These are phyloP conservation scores for Fusarium brachygibbosum DNA, from an alignment of 2,329 filamentous ascomycete species.

Conservation along the genomic window DNA sequence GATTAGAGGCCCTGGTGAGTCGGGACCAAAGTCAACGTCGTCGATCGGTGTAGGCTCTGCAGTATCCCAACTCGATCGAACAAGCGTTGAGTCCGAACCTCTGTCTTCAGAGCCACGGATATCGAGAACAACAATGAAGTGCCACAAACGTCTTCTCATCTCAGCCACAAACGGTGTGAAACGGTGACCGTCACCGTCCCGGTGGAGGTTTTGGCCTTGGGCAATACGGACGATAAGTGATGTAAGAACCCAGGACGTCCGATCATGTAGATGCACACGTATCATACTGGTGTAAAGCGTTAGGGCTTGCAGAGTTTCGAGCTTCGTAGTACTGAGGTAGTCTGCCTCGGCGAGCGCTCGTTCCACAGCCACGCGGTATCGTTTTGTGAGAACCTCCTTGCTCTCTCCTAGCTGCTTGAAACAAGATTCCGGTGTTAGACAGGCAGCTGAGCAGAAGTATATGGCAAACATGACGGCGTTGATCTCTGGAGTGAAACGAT, in stretches of 20 bases:
- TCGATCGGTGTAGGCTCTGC: slow-evolving; percentile 66
- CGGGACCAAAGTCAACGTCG: slow-evolving; percentile 64
- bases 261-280: slow-evolving; percentile 55
- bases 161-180: slow-evolving; percentile 67
- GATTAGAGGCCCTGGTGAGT: slow-evolving; percentile 52
- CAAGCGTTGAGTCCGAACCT: slow-evolving; percentile 62
- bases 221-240: slow-evolving; percentile 59
- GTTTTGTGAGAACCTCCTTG: slow-evolving; percentile 50
- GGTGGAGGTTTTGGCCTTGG: slow-evolving; percentile 59
- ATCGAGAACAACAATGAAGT: slow-evolving; percentile 73
- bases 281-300: slow-evolving; percentile 59
- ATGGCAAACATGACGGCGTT: slow-evolving; percentile 60
- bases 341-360: slow-evolving; percentile 58
- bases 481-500: slow-evolving; percentile 38
- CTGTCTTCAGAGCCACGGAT: slow-evolving; percentile 67
- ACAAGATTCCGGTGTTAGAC: slow-evolving; percentile 52
- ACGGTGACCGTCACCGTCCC: slow-evolving; percentile 56
- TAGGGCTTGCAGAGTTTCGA: slow-evolving; percentile 59
- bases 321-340: slow-evolving; percentile 57
- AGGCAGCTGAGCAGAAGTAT: slow-evolving; percentile 58
- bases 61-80: slow-evolving; percentile 61
- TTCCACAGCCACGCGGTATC: slow-evolving; percentile 55
- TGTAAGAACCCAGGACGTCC: slow-evolving; percentile 59
- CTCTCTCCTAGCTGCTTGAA: slow-evolving; percentile 52
- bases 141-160: slow-evolving; percentile 72